These are phyloP conservation scores for Termitomyces eurrhizus DNA, from an alignment of 768 basidiomycete genomes.

Conservation along the genomic window DNA sequence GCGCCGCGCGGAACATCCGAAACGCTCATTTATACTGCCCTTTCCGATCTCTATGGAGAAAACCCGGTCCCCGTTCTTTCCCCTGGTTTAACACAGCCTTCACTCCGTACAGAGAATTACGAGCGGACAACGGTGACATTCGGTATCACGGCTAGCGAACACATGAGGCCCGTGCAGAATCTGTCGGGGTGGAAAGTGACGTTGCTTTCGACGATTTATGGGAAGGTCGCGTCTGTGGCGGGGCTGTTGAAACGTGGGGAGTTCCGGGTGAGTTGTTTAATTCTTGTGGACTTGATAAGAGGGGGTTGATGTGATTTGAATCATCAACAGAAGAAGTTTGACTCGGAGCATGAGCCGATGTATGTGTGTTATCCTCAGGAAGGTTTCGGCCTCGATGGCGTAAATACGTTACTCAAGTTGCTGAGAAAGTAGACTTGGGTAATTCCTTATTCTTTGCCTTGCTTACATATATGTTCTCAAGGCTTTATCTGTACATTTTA, in stretches of 20 bases:
- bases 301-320: background rate
- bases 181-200: background rate
- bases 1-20: background rate
- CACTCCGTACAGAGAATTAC: background rate
- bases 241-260: background rate
- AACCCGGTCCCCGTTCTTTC: background rate
- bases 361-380: constrained; percentile 50
- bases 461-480: background rate
- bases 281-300: background rate
- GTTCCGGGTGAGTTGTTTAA: background rate
- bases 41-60: background rate
- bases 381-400: constrained; percentile 43
- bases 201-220: background rate
- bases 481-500: background rate
- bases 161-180: background rate
- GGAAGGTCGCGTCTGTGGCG: background rate
- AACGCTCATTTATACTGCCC: background rate
- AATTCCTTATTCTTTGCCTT: background rate
- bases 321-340: constrained; percentile 38
- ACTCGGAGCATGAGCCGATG: constrained; percentile 37
- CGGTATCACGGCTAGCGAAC: background rate
- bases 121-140: background rate
- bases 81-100: background rate
- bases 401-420: constrained; percentile 38
- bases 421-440: constrained; percentile 27